Evolutionary conservation across 148 eudicot species (phyloP).

Genomic region (Hydrangea macrophylla): DNA sequence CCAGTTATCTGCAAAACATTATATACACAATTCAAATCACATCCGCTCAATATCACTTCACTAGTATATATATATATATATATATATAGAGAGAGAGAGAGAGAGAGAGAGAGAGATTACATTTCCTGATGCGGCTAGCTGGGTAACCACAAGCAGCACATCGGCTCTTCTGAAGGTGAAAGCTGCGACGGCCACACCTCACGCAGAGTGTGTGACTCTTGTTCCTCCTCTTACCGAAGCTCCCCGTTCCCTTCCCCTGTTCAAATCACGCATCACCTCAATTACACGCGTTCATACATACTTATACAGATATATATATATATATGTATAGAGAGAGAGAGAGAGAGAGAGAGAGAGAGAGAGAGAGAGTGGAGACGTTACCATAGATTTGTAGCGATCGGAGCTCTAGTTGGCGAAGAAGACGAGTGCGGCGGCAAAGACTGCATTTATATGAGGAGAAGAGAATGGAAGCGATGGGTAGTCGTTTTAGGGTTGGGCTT

Average conservation of each 20-base stretch:
- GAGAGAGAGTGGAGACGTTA: not conserved
- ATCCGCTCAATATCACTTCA: constrained; percentile 2
- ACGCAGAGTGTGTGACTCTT: too few species aligned
- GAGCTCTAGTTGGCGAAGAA: too few species aligned
- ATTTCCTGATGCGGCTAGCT: constrained; percentile 76
- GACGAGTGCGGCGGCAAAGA: too few species aligned
- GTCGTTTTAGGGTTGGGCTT: too few species aligned
- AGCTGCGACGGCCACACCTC: too few species aligned
- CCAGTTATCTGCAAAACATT: constrained; percentile 63
- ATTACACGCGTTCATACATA: not conserved
- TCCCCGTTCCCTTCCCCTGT: constrained; percentile 55
- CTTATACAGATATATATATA: not conserved
- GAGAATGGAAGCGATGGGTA: too few species aligned
- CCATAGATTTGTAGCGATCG: constrained; percentile 7
- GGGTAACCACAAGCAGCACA: constrained; percentile 86
- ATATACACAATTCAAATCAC: too few species aligned
- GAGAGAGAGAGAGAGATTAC: too few species aligned
- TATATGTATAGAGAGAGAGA: not conserved
- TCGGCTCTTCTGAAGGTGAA: constrained; percentile 89
- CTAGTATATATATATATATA: not conserved
- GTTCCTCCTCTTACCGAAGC: too few species aligned
- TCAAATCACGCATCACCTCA: constrained; percentile 1
- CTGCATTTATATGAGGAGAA: too few species aligned
- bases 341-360: too few species aligned
- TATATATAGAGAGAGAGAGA: not conserved